Evolutionary conservation across 306 rosid species (phyloP).

Genomic region (Pachyrhizus erosus): DNA sequence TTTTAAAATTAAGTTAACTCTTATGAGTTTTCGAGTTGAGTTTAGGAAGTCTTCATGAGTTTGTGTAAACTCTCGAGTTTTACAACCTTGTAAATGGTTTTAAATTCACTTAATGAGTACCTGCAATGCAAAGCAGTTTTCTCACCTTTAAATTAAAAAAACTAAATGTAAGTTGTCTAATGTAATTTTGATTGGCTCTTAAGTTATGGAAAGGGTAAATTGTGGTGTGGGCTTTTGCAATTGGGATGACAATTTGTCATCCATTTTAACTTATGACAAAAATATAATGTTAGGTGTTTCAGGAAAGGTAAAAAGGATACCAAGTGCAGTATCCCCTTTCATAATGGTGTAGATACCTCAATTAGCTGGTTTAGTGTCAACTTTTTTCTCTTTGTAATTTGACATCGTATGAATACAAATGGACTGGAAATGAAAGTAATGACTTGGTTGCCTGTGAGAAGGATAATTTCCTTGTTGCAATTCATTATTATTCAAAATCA

Average conservation of each 20-base stretch:
- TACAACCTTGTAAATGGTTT: background rate
- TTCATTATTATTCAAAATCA: conserved; percentile 27
- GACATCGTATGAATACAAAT: conserved; percentile 23
- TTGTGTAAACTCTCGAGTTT: no score
- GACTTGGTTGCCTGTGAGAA: background rate
- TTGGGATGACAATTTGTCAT: conserved; percentile 2
- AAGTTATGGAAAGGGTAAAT: conserved; percentile 1
- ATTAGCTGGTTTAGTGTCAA: background rate
- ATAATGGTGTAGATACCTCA: background rate
- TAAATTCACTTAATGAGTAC: conserved; percentile 22
- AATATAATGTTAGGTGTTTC: conserved; percentile 3
- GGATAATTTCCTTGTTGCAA: background rate
- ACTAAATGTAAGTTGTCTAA: conserved; percentile 9
- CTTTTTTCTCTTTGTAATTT: background rate
- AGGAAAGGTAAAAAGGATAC: background rate
- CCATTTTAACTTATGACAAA: background rate
- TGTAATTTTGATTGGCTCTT: background rate
- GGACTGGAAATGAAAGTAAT: conserved; percentile 29
- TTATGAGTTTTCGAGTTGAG: no score
- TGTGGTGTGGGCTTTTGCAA: background rate
- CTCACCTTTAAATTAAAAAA: background rate
- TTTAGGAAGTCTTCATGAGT: no score
- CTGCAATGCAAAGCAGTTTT: background rate
- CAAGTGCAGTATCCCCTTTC: background rate
- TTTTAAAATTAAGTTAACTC: no score